These are phyloP conservation scores for Myxozyma melibiosi DNA, from an alignment of 805 yeast species.

Conservation along the genomic window DNA sequence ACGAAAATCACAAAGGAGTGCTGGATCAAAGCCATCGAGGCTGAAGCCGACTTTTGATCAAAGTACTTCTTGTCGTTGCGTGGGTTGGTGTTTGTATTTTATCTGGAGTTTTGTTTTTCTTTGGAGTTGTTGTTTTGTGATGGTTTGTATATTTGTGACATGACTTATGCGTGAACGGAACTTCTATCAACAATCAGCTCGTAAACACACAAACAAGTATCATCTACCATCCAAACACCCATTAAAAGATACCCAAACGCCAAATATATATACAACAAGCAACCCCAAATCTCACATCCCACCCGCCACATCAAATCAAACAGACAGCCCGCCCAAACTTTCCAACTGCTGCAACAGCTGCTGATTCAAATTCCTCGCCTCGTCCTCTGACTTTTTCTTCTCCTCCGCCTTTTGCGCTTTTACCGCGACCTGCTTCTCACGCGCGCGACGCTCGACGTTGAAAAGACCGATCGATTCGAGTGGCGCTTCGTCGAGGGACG, in stretches of 20 bases:
- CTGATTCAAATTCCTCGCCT: not conserved
- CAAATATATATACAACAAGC: not conserved
- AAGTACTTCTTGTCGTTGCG: not conserved
- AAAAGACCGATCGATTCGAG: not conserved
- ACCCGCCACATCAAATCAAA: not conserved
- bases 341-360: conserved; percentile 19
- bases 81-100: not conserved
- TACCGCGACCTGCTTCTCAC: conserved; percentile 1
- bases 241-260: not conserved
- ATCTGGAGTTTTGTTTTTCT: not conserved
- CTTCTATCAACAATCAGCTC: no score
- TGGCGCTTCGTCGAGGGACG: conserved; percentile 1
- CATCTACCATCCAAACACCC: no score
- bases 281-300: no score
- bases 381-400: not conserved
- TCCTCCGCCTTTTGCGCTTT: not conserved
- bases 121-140: not conserved
- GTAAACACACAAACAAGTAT: no score
- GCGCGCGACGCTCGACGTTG: not conserved
- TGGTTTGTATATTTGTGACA: not conserved
- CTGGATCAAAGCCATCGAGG: not conserved
- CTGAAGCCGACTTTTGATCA: not conserved
- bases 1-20: conserved; percentile 1
- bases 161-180: no score
- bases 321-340: conserved; percentile 14